Evolutionary conservation across 1,284 basidiomycete species (phyloP), one percentile per base, ranked within the genome.

Genomic region (Anthracocystis setariae): DNA sequence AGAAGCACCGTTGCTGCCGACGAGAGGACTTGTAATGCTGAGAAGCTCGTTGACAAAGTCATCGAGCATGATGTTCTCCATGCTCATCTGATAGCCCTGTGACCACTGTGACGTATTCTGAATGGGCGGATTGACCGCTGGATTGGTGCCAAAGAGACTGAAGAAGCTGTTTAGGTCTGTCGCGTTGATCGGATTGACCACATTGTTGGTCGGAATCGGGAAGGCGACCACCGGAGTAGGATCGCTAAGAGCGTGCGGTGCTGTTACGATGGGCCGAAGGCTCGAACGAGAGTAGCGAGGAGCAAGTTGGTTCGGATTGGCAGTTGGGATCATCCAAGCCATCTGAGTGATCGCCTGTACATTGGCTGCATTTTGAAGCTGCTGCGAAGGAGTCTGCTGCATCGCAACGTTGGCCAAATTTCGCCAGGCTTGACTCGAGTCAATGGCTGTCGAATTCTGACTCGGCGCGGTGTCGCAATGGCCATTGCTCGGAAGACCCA

Each of bases 31-130:
- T 2, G 68, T 73, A 15, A 76, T 47, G 40, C 53, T 67, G 56
- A 72, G 64, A 27, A 76, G 68, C 39, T 74, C 74, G 42, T 55
- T 67, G 46, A 76, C 67, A 55, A 76, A 76, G 48, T 66, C 67
- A 39, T 76, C 72, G 45, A 76, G 63, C 72, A 73, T 73, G 47
- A 73, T 46, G 39, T 65, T 59, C 46, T 73, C 71, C 53, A 73
- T 61, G 46, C 58, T 71, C 40, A 46, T 62, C 21, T 54, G 20
- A 23, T 72, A 63, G 5, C 46, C 52, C 18, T 66, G 58, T 18
- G 50, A 53, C 63, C 59, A 70, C 37, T 65, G 67, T 0, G 32
- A 15, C 2, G 50, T 15, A 18, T 33, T 52, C 15, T 46, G 13
- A 20, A 50, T 46, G 20, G 50, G 37, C 3, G 60, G 27, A 13